These are phyloP conservation scores for Schizosaccharomyces pombe DNA, from an alignment of 805 yeast genomes.

Conservation along the genomic window DNA sequence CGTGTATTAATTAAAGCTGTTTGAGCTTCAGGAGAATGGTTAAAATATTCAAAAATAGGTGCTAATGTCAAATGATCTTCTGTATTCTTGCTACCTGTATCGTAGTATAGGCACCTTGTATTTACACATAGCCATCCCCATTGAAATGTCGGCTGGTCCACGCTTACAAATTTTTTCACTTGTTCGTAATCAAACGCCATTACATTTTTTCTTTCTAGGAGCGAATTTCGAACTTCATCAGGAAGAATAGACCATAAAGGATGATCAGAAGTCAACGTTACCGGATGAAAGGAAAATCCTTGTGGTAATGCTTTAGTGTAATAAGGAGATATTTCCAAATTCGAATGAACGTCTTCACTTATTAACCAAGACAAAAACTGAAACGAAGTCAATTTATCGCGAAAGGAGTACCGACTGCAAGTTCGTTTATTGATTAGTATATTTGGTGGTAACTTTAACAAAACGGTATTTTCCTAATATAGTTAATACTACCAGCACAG, in stretches of 20 bases:
- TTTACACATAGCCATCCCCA: conserved; percentile 2
- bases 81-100: background rate
- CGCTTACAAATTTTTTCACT: background rate
- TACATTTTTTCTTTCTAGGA: background rate
- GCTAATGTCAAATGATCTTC: conserved; percentile 2
- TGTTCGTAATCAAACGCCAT: background rate
- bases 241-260: background rate
- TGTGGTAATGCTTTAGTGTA: background rate
- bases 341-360: background rate
- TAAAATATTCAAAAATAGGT: conserved; percentile 1
- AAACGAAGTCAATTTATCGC: background rate
- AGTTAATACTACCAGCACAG: background rate
- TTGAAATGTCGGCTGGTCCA: background rate
- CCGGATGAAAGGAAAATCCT: background rate
- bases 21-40: conserved; percentile 1
- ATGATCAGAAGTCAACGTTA: background rate
- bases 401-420: background rate
- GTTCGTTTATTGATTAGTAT: background rate
- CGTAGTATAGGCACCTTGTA: background rate
- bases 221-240: background rate
- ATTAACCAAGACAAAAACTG: background rate
- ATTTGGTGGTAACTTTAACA: background rate
- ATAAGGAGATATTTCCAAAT: background rate
- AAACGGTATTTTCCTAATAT: background rate
- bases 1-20: background rate